These are phyloP conservation scores for Inosperma sp. DNA, from an alignment of 768 basidiomycete genomes.

Conservation along the genomic window DNA sequence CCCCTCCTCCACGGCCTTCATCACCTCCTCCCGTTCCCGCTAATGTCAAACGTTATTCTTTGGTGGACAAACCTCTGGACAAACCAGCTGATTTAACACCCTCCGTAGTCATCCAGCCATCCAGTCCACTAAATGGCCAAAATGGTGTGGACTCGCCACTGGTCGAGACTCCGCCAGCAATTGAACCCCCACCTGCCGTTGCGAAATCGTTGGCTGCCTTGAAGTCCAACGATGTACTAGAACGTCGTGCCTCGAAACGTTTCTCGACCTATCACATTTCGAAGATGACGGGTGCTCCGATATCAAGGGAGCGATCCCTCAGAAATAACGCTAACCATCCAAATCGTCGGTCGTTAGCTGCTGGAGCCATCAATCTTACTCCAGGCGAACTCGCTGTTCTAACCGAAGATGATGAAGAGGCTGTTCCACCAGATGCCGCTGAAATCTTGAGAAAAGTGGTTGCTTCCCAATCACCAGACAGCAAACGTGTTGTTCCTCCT, in stretches of 20 bases:
- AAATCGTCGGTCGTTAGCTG: slow-evolving; percentile 67
- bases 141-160: slow-evolving; percentile 33
- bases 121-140: slow-evolving; percentile 38
- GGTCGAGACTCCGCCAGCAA: slow-evolving; percentile 20
- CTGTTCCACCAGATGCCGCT: slow-evolving; percentile 16
- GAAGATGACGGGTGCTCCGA: slow-evolving; percentile 74
- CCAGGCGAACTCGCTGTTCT: slow-evolving; percentile 69
- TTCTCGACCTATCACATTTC: slow-evolving; percentile 93
- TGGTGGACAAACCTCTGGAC: slow-evolving; percentile 64
- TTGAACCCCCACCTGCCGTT: slow-evolving; percentile 51
- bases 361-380: slow-evolving; percentile 51
- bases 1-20: slow-evolving; percentile 15
- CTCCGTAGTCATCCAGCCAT: slow-evolving; percentile 50
- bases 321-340: slow-evolving; percentile 35
- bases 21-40: slow-evolving; percentile 49
- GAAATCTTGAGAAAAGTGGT: too few species aligned
- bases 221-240: slow-evolving; percentile 79
- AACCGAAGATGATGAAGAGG: slow-evolving; percentile 67
- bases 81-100: slow-evolving; percentile 36
- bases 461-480: slow-evolving; percentile 26
- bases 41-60: slow-evolving; percentile 72
- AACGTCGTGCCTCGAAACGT: slow-evolving; percentile 90
- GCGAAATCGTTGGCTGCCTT: slow-evolving; percentile 84
- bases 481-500: slow-evolving; percentile 38
- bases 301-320: slow-evolving; percentile 45